phyloP scores from a whole-genome alignment of 306 rosid genomes.

The Malus fusca region DNA sequence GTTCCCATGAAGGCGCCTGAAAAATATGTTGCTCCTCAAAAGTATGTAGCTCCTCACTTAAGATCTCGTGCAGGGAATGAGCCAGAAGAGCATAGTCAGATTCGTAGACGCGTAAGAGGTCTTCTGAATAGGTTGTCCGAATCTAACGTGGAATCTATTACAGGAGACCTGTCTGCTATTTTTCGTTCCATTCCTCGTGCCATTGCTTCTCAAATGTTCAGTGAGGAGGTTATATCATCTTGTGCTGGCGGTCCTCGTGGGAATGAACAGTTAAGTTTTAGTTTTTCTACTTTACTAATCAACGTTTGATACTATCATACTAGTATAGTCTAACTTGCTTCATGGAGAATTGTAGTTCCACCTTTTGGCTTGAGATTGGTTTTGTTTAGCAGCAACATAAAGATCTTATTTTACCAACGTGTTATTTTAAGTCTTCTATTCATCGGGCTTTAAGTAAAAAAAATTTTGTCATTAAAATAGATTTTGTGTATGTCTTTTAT shows the following conservation, averaged over 20 bases:
- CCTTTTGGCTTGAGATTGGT: background rate
- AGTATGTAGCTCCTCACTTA: constrained; percentile 68
- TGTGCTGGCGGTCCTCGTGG: constrained; percentile 80
- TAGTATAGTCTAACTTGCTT: background rate
- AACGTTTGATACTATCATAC: background rate
- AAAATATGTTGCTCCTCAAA: constrained; percentile 73
- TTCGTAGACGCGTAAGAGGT: constrained; percentile 57
- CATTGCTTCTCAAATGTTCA: constrained; percentile 53
- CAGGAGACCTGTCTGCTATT: constrained; percentile 52
- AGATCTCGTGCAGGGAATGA: constrained; percentile 61
- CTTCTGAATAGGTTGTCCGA: constrained; percentile 65
- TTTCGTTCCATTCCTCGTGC: constrained; percentile 52
- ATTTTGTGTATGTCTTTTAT: background rate
- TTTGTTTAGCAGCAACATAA: background rate
- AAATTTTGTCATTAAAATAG: background rate
- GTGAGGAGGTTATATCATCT: constrained; percentile 68
- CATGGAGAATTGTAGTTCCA: background rate
- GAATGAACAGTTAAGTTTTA: constrained; percentile 65
- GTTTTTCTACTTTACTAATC: background rate
- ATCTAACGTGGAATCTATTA: constrained; percentile 65
- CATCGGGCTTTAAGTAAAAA: background rate
- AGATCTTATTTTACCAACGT: background rate
- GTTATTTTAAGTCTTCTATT: background rate
- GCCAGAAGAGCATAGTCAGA: constrained; percentile 60
- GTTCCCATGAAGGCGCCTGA: constrained; percentile 27